These are phyloP conservation scores for Claviceps digitariae DNA, from an alignment of 2,329 filamentous ascomycete genomes.

Conservation along the genomic window DNA sequence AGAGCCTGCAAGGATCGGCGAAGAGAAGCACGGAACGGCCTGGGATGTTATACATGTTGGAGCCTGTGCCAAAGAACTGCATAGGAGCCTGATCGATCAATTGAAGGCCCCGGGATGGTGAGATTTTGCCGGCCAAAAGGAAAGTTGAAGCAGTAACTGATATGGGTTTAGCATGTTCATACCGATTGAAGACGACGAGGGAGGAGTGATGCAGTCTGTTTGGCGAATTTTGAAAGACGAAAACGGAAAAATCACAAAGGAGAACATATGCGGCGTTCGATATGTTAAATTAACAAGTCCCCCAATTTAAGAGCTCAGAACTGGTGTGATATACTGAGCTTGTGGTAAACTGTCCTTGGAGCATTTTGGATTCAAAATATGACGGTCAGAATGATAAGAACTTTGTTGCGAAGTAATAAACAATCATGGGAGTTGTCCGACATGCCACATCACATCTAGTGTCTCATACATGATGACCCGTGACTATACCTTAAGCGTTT, in stretches of 20 bases:
- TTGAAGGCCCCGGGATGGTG: constrained; percentile 60
- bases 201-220: constrained; percentile 45
- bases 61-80: constrained; percentile 64
- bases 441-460: too few species aligned
- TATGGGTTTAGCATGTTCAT: constrained; percentile 50
- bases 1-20: constrained; percentile 28
- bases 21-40: constrained; percentile 34
- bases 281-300: constrained; percentile 70
- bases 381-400: too few species aligned
- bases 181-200: constrained; percentile 47
- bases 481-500: too few species aligned
- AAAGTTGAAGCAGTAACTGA: constrained; percentile 7
- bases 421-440: too few species aligned
- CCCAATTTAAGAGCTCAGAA: constrained; percentile 21
- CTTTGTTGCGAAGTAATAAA: too few species aligned
- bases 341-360: background rate
- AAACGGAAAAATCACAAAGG: constrained; percentile 45
- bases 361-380: too few species aligned
- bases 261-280: constrained; percentile 54
- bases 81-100: constrained; percentile 61
- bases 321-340: background rate
- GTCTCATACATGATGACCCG: too few species aligned
- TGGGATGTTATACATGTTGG: constrained; percentile 97
- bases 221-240: constrained; percentile 62
- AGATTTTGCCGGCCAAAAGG: constrained; percentile 9